Conservation (phyloP, 352 stramenopile species). For the Pythium apleroticum region DNA sequence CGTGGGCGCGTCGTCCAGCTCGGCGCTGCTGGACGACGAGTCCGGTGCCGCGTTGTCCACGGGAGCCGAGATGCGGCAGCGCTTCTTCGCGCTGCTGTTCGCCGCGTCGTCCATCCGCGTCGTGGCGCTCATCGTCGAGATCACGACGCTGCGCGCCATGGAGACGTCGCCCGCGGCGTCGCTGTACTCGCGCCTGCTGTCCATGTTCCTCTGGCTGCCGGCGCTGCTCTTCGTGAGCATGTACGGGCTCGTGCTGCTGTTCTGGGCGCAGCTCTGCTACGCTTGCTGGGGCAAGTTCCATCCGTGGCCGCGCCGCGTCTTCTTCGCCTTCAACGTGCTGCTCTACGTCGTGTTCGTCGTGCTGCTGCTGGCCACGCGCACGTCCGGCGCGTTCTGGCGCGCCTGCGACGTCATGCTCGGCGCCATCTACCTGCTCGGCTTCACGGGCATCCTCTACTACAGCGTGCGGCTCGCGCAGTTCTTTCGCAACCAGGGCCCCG, state of each 20-base stretch:
- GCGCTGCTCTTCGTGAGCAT: constrained; percentile 85
- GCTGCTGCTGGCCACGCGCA: constrained; percentile 45
- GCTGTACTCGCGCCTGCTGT: constrained; percentile 47
- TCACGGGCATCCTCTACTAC: constrained; percentile 80
- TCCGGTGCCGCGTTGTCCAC: constrained; percentile 54
- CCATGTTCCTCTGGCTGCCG: constrained; percentile 73
- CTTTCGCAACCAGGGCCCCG: constrained; percentile 66
- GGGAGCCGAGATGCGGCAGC: constrained; percentile 71
- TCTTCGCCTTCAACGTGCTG: constrained; percentile 76
- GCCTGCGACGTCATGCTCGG: constrained; percentile 70
- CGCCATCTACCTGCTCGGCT: constrained; percentile 55
- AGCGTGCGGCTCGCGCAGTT: constrained; percentile 77
- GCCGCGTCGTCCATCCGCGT: constrained; percentile 62
- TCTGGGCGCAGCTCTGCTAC: constrained; percentile 85
- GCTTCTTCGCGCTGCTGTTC: constrained; percentile 78
- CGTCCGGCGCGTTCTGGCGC: constrained; percentile 58
- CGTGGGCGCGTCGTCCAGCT: constrained; percentile 27
- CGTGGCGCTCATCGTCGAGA: constrained; percentile 56
- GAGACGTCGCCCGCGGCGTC: constrained; percentile 42
- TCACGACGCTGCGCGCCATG: constrained; percentile 47
- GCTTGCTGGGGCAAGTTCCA: constrained; percentile 75
- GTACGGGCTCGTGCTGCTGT: constrained; percentile 83
- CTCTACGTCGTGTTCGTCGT: constrained; percentile 61
- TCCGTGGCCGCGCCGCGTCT: constrained; percentile 69
- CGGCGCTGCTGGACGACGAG: constrained; percentile 54